phyloP scores from a whole-genome alignment of 768 basidiomycete genomes.

The Pisolithus marmoratus region DNA sequence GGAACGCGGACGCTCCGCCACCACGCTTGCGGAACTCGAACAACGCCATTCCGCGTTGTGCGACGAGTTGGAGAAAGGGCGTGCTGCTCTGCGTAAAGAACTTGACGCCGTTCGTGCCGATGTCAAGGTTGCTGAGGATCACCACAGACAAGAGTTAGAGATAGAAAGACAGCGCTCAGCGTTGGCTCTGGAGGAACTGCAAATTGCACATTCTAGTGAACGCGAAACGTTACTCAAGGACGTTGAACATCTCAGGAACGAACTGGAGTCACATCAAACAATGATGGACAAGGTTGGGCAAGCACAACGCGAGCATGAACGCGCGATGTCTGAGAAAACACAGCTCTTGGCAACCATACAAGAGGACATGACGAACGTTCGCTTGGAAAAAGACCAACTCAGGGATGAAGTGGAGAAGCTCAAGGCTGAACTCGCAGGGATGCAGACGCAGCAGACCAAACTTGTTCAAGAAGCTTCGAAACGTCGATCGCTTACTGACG shows the following conservation, averaged over 20 bases:
- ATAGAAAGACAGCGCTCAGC: constrained; percentile 23
- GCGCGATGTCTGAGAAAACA: constrained; percentile 46
- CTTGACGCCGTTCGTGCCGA: constrained; percentile 52
- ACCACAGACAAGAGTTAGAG: constrained; percentile 16
- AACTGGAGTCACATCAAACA: constrained; percentile 46
- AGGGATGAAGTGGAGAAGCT: constrained; percentile 39
- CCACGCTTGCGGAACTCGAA: constrained; percentile 45
- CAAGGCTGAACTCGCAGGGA: constrained; percentile 53
- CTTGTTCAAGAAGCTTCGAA: constrained; percentile 69
- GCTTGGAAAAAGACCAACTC: constrained; percentile 40
- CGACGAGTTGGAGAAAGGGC: constrained; percentile 33
- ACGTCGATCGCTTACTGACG: constrained; percentile 64
- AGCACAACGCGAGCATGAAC: constrained; percentile 40
- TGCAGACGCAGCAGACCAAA: constrained; percentile 53
- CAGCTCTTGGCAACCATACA: constrained; percentile 42
- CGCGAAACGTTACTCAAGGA: constrained; percentile 36
- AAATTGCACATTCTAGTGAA: constrained; percentile 16
- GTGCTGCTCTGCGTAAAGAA: constrained; percentile 40
- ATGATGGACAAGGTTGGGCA: constrained; percentile 36
- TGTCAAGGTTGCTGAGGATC: constrained; percentile 22
- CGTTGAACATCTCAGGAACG: constrained; percentile 43
- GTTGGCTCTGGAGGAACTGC: constrained; percentile 13
- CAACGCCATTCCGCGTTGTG: constrained; percentile 44
- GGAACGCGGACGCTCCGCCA: constrained; percentile 42
- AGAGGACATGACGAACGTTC: constrained; percentile 38